Percentiles rank a stretch among this genome's conserved stretches.
phyloP scores from a whole-genome alignment of 768 basidiomycete genomes.

The Austroboletus festivus region DNA sequence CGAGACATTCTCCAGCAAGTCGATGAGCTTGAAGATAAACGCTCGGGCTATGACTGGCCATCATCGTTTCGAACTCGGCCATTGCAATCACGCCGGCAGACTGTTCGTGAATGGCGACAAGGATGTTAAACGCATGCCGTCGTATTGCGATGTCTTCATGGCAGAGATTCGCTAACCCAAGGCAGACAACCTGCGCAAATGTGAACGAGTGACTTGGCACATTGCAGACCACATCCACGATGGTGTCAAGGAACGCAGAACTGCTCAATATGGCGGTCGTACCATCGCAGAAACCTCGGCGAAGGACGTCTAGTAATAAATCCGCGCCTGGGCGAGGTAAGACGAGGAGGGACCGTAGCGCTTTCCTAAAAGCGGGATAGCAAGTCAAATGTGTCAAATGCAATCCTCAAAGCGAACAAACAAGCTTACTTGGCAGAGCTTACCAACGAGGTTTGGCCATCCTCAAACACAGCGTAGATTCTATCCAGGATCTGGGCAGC shows the following conservation, averaged over 20 bases:
- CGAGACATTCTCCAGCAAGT: constrained; percentile 72
- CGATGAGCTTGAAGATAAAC: constrained; percentile 81
- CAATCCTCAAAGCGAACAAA: not conserved
- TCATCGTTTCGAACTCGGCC: constrained; percentile 68
- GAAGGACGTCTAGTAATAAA: constrained; percentile 62
- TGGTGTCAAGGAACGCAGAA: constrained; percentile 71
- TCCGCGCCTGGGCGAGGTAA: constrained; percentile 51
- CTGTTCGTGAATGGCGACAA: constrained; percentile 70
- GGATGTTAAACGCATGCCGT: constrained; percentile 71
- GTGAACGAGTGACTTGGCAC: constrained; percentile 55
- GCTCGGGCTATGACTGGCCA: constrained; percentile 68
- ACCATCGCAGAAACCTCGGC: constrained; percentile 64
- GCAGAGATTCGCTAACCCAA: constrained; percentile 83
- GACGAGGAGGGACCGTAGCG: constrained; percentile 65
- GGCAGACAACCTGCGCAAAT: constrained; percentile 70
- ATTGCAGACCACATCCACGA: constrained; percentile 66
- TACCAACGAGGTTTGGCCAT: constrained; percentile 48
- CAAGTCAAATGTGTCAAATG: constrained; percentile 8
- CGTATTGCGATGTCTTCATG: constrained; percentile 65
- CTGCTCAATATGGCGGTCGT: constrained; percentile 50
- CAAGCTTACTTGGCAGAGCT: constrained; percentile 61
- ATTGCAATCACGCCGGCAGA: constrained; percentile 64
- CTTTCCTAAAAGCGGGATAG: constrained; percentile 51
- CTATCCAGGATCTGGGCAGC: constrained; percentile 57
- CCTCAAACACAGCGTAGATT: constrained; percentile 65